phyloP scores from a whole-genome alignment of 805 yeast species.

The Kuraishia ogatae region DNA sequence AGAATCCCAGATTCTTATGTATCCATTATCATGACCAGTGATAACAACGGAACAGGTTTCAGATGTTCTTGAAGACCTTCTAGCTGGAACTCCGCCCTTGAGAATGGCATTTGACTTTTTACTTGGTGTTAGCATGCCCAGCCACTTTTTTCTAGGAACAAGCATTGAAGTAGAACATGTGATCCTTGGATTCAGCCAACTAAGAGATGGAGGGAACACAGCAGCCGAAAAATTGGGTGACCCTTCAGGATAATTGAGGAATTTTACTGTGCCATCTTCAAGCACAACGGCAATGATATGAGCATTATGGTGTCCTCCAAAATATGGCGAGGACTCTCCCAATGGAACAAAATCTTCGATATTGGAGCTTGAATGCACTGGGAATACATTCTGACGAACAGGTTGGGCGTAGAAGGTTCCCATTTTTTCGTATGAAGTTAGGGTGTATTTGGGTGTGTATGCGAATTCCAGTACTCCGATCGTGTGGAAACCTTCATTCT shows the following conservation, averaged over 20 bases:
- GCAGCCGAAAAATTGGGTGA: slow-evolving; percentile 40
- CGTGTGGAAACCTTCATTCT: slow-evolving; percentile 30
- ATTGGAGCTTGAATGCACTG: slow-evolving; percentile 38
- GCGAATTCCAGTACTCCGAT: slow-evolving; percentile 68
- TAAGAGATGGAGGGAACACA: slow-evolving; percentile 71
- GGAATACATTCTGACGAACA: slow-evolving; percentile 44
- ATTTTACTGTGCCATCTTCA: slow-evolving; percentile 57
- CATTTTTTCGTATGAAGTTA: slow-evolving; percentile 82
- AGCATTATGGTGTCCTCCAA: slow-evolving; percentile 76
- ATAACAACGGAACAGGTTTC: slow-evolving; percentile 54
- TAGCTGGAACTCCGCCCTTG: slow-evolving; percentile 73
- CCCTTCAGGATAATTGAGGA: slow-evolving; percentile 52
- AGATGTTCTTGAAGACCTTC: slow-evolving; percentile 35
- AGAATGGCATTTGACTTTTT: slow-evolving; percentile 33
- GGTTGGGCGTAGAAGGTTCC: slow-evolving; percentile 64
- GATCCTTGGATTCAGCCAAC: slow-evolving; percentile 70
- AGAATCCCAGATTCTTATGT: slow-evolving; percentile 77
- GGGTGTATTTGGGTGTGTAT: slow-evolving; percentile 63
- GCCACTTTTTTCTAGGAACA: slow-evolving; percentile 64
- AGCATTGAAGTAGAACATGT: slow-evolving; percentile 39
- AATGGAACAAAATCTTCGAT: slow-evolving; percentile 43
- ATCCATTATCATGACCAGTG: slow-evolving; percentile 84
- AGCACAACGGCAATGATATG: slow-evolving; percentile 47
- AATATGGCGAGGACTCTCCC: slow-evolving; percentile 62
- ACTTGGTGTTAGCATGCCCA: slow-evolving; percentile 47